phyloP scores from a whole-genome alignment of 345 rosid species.

The Angophora floribunda region DNA sequence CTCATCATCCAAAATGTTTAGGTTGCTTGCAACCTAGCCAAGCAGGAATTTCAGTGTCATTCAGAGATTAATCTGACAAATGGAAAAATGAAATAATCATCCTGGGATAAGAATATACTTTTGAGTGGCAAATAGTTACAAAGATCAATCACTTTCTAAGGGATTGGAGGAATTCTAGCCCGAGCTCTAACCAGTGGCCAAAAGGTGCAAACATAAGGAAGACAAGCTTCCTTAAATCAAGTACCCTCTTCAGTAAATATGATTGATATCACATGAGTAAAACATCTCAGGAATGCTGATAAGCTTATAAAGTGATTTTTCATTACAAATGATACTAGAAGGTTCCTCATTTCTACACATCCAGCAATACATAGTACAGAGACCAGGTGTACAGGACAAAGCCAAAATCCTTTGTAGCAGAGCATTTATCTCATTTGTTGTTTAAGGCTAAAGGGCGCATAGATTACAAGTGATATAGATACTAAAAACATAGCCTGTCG shows the following conservation, averaged over 20 bases:
- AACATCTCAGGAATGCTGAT: background rate
- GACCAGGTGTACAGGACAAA: background rate
- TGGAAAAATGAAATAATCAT: background rate
- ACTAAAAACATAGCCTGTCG: background rate
- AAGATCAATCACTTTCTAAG: background rate
- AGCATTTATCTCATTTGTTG: background rate
- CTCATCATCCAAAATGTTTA: constrained; percentile 76
- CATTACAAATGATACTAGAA: background rate
- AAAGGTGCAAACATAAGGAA: background rate
- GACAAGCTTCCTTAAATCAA: background rate
- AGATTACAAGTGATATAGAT: background rate
- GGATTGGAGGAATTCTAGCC: background rate
- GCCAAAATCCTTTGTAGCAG: background rate
- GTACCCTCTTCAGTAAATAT: background rate
- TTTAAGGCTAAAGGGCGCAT: background rate
- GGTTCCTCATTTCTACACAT: background rate
- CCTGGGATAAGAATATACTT: background rate
- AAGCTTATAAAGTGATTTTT: background rate
- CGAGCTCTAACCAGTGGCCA: background rate
- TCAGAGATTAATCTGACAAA: background rate
- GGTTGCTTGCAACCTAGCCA: constrained; percentile 70
- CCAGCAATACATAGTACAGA: background rate
- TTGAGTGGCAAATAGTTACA: background rate
- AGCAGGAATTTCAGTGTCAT: background rate
- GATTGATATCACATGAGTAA: background rate